Base-by-base conservation (phyloP, 805 yeast genomes). In the Pichia cabralensis region DNA sequence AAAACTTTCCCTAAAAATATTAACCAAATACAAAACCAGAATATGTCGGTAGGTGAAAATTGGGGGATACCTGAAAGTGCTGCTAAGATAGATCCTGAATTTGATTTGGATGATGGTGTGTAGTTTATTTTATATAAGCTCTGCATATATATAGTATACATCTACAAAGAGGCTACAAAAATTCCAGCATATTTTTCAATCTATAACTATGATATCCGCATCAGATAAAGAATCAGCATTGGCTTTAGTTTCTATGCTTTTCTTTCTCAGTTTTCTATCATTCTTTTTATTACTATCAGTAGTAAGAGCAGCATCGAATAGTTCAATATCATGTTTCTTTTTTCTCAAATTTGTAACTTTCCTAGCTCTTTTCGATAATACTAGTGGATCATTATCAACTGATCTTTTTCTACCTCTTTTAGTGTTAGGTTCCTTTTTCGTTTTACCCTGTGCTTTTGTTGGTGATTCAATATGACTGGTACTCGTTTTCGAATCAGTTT, bases 31-130 rank as follows among this genome's bases (percentile, higher is more conserved):
- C 49, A 53, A 30, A 42, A 41, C 10, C 49, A 45, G 27, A 49
- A 48, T 17, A 49, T 49, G 6, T 38, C 55, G 25, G 46, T 44
- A 1, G 37, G 52, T 26, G 59, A 56, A 31, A 56, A 57, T 37
- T 57, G 62, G 62, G 61, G 61, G 2, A 31, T 55, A 6, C 50
- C 53, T 14, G 58, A 49, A 34, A 55, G 60, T 35, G 56, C 59
- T 4, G 60, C 60, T 9, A 55, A 50, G 27, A 33, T 57, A 17
- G 62, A 56, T 22, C 45, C 43, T 5, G 49, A 50, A 3, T 51
- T 51, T 32, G 57, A 52, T 8, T 26, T 30, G 13, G 35, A 41
- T n/a, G n/a, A n/a, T n/a, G n/a, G n/a, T n/a, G n/a, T n/a, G 4
- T 34, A 30, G 13, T 15, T 12, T 8, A 18, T 6, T 19, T n/a